Evolutionary conservation across 441 rosid genomes (phyloP), one percentile per base, ranked within the genome.

Genomic region (Jatropha multifida): DNA sequence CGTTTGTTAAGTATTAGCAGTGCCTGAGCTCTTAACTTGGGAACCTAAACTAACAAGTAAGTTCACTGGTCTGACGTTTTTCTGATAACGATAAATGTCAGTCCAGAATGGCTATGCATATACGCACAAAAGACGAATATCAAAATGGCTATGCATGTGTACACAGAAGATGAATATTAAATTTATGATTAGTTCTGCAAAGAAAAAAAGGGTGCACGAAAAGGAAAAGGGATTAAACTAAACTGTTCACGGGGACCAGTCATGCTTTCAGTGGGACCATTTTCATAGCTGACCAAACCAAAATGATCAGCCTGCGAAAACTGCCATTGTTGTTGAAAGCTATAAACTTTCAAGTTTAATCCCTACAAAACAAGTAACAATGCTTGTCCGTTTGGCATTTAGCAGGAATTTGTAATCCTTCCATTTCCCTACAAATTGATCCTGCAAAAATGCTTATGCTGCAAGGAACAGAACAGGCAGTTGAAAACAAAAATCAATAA

Each of bases 81-180:
- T 68, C 51, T 48, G 58, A 42, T 71, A 71, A 71, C 54, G 37
- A 71, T 58, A 71, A 58, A 71, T 59, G 54, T 59, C 74, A 71
- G 66, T 71, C 42, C 74, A 59, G 64, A 51, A 70, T 70, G 73
- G 64, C 9, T 42, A 8, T 42, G 46, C 2, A 42, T 42, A 3
- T 15, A 71, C 56, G 54, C 15, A 52, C 42, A 69, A 14, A 51
- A 69, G 40, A 32, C 32, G 32, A 32, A 32, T 32, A 32, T 32
- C 32, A 32, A 32, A 32, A 32, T 32, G 32, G 32, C 32, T 1
- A 32, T 32, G 32, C 32, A 32, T 32, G 2, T 32, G 0, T 32
- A 32, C 32, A 1, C 32, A 32, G 2, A 32, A 32, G 48, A 69
- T 69, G 63, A 69, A 51, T 23, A 42, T 49, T 23, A 27, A 23